Evolutionary conservation across 768 basidiomycete species (phyloP).

Genomic region (Amanita subjunquillea): DNA sequence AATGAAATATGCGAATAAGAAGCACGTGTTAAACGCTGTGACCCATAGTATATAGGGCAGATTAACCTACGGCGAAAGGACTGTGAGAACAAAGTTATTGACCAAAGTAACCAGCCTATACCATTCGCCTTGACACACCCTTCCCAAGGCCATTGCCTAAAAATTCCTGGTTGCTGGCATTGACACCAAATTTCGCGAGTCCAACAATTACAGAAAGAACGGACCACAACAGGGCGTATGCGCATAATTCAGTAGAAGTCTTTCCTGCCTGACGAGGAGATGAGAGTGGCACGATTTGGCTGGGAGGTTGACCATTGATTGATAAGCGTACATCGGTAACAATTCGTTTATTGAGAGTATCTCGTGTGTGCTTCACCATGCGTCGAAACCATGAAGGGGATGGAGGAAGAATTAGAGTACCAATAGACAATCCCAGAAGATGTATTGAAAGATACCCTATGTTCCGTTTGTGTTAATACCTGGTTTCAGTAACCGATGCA

Average conservation of each 20-base stretch:
- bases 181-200: conserved; percentile 27
- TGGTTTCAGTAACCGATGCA: not conserved
- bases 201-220: conserved; percentile 30
- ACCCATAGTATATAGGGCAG: conserved; percentile 85
- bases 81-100: not conserved
- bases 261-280: conserved; percentile 55
- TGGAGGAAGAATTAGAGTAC: conserved; percentile 73
- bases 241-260: conserved; percentile 64
- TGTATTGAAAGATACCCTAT: conserved; percentile 87
- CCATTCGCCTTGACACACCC: conserved; percentile 35
- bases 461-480: not conserved
- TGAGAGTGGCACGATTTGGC: conserved; percentile 9
- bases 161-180: conserved; percentile 16
- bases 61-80: conserved; percentile 51
- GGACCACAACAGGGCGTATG: conserved; percentile 81
- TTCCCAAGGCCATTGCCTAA: not conserved
- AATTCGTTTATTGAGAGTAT: conserved; percentile 6
- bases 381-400: conserved; percentile 64
- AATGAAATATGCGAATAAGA: conserved; percentile 71
- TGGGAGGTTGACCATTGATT: not conserved
- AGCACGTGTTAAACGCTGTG: conserved; percentile 78
- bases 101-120: conserved; percentile 12
- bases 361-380: conserved; percentile 24
- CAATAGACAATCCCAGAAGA: conserved; percentile 73
- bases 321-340: conserved; percentile 10